Conservation (phyloP, 768 basidiomycete genomes). For the Lentinula edodes region DNA sequence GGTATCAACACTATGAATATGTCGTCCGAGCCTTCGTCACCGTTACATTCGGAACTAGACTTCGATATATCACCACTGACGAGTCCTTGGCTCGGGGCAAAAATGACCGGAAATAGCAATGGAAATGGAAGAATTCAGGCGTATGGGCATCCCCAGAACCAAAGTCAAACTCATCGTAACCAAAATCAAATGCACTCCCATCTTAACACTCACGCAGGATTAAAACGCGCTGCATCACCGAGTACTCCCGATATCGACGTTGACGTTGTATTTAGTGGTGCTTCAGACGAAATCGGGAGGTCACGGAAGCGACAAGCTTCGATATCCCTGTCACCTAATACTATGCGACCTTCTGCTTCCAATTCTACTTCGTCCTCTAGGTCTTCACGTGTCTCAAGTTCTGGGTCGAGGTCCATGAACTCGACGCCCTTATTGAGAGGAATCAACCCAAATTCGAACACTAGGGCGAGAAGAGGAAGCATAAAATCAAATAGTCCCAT, state of each 20-base stretch:
- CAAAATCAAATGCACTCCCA: slow-evolving; percentile 9
- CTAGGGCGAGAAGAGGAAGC: neutral
- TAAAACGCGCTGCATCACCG: slow-evolving; percentile 55
- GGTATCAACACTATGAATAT: neutral
- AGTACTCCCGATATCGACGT: slow-evolving; percentile 41
- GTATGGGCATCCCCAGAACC: slow-evolving; percentile 8
- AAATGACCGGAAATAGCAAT: slow-evolving; percentile 11
- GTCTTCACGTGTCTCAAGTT: slow-evolving; percentile 6
- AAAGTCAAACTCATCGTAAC: slow-evolving; percentile 8
- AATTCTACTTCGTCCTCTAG: neutral
- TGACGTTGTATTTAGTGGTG: neutral
- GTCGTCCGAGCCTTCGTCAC: slow-evolving; percentile 27
- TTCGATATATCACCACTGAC: slow-evolving; percentile 76
- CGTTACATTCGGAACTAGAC: slow-evolving; percentile 51
- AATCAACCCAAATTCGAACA: slow-evolving; percentile 10
- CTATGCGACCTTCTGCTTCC: neutral
- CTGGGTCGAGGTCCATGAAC: slow-evolving; percentile 46
- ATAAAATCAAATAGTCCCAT: slow-evolving; percentile 8
- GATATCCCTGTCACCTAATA: slow-evolving; percentile 2
- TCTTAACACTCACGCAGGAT: slow-evolving; percentile 15
- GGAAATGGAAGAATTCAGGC: slow-evolving; percentile 1
- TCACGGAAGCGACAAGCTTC: slow-evolving; percentile 17
- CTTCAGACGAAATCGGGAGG: neutral
- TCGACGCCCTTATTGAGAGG: slow-evolving; percentile 55
- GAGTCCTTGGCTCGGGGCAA: slow-evolving; percentile 74